Conservation (phyloP, 768 basidiomycete genomes). For the Suillus lakei region DNA sequence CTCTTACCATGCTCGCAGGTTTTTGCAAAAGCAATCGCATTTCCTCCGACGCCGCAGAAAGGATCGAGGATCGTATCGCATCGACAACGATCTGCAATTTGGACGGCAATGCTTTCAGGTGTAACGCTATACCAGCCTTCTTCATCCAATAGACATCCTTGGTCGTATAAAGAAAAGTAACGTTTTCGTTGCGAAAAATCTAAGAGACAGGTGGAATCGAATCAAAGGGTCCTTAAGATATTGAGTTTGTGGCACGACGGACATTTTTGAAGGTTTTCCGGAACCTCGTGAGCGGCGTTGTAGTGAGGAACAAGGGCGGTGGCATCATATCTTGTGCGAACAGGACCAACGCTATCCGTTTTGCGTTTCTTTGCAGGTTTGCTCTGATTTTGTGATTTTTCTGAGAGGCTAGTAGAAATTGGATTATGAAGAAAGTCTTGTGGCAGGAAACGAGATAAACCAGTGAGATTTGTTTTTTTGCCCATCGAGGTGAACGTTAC, state of each 20-base stretch:
- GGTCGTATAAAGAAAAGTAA: constrained; percentile 78
- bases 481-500: constrained; percentile 30
- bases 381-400: constrained; percentile 7
- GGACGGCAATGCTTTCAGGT: constrained; percentile 88
- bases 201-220: constrained; percentile 36
- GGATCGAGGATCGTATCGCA: constrained; percentile 88
- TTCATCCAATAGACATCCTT: constrained; percentile 87
- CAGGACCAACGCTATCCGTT: constrained; percentile 31
- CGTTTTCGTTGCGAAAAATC: constrained; percentile 88
- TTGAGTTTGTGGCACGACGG: constrained; percentile 31
- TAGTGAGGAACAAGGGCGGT: constrained; percentile 78
- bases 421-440: constrained; percentile 39
- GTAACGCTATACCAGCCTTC: constrained; percentile 99
- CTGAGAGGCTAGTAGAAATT: constrained; percentile 6
- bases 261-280: constrained; percentile 85
- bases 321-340: constrained; percentile 61
- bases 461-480: constrained; percentile 46
- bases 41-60: constrained; percentile 98
- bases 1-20: constrained; percentile 90
- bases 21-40: constrained; percentile 95
- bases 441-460: constrained; percentile 49
- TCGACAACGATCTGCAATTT: constrained; percentile 92
- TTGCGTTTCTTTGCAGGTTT: constrained; percentile 25
- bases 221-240: background rate
- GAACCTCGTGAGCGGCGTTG: constrained; percentile 66